These are phyloP conservation scores for Gliomastix tumulicola DNA, from an alignment of 2,329 filamentous ascomycete genomes.

Conservation along the genomic window DNA sequence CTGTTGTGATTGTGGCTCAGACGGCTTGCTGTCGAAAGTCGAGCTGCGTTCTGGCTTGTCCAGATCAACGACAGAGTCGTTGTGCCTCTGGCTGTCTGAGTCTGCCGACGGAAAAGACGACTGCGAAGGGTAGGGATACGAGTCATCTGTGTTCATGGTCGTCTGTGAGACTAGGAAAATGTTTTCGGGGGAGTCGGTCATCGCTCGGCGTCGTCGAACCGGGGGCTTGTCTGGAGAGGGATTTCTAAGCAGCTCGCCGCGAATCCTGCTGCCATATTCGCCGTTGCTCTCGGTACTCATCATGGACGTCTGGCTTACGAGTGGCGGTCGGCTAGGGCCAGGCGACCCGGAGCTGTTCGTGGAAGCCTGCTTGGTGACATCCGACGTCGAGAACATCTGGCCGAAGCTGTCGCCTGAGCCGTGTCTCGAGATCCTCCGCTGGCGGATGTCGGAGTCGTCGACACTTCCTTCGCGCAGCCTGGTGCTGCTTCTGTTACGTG, in stretches of 20 bases:
- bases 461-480: not conserved
- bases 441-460: not conserved
- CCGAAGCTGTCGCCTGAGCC: conserved; percentile 53
- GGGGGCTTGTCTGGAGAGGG: not conserved
- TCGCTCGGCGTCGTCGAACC: not conserved
- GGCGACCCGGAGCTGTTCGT: not conserved
- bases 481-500: conserved; percentile 4
- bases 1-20: too few relatives aligned
- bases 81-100: conserved; percentile 12
- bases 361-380: conserved; percentile 25
- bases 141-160: conserved; percentile 25
- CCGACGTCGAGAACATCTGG: conserved; percentile 53
- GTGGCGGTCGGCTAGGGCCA: too few relatives aligned
- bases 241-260: conserved; percentile 27
- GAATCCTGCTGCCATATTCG: conserved; percentile 39
- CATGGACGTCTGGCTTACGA: too few relatives aligned
- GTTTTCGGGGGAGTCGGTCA: conserved; percentile 25
- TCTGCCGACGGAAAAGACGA: conserved; percentile 19
- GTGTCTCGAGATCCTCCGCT: conserved; percentile 28
- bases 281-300: conserved; percentile 18
- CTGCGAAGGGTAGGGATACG: conserved; percentile 21
- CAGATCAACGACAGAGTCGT: too few relatives aligned
- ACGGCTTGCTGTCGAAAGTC: too few relatives aligned
- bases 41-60: too few relatives aligned
- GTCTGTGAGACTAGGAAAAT: conserved; percentile 40